Evolutionary conservation across 75 land plant species (phyloP).

Genomic region (Cupressus sempervirens): DNA sequence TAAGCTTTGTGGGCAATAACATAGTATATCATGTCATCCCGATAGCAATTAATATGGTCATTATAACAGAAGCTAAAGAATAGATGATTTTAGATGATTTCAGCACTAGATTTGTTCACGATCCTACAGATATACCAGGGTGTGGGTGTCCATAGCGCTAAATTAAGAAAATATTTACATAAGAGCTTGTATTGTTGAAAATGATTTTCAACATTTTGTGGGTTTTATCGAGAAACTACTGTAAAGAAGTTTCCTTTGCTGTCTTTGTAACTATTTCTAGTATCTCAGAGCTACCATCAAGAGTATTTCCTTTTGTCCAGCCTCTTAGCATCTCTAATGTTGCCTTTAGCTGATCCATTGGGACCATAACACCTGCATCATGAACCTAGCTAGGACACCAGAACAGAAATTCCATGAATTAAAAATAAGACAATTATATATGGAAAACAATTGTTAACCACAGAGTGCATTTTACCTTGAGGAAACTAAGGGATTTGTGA

Average conservation of each 20-base stretch:
- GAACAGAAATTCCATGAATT: no score
- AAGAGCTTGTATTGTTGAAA: background rate
- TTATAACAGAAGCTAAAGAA: no score
- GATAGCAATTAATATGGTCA: no score
- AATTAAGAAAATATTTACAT: background rate
- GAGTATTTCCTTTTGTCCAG: constrained; percentile 55
- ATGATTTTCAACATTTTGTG: background rate
- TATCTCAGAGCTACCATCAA: constrained; percentile 18
- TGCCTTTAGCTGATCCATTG: constrained; percentile 90
- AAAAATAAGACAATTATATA: no score
- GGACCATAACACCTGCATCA: constrained; percentile 97
- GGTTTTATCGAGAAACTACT: background rate
- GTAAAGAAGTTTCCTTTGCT: background rate
- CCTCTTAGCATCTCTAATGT: constrained; percentile 70
- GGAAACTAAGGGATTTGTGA: no score
- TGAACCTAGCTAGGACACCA: constrained; percentile 60
- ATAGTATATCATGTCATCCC: no score
- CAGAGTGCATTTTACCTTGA: no score
- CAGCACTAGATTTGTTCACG: background rate
- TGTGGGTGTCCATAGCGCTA: background rate
- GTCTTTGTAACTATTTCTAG: background rate
- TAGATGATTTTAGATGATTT: no score
- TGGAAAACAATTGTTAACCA: no score
- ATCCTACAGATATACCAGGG: background rate
- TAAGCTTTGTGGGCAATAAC: background rate